Percentiles rank a stretch among this genome's conserved stretches.
These are phyloP conservation scores for Fusarium euwallaceae DNA, from an alignment of 2,329 filamentous ascomycete species.

Conservation along the genomic window DNA sequence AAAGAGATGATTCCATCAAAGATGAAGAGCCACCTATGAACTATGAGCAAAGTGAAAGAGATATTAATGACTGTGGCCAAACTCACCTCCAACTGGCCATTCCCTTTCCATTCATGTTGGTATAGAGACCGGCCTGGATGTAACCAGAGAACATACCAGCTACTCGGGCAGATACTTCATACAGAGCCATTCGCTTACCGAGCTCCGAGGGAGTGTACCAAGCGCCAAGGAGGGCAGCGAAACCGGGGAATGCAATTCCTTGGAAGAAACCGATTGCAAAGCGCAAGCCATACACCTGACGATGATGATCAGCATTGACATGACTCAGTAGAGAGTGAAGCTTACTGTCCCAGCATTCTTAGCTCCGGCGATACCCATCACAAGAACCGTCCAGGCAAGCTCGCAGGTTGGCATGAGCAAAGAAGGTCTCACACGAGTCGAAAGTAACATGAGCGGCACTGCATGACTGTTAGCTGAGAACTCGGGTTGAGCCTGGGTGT, in stretches of 20 bases:
- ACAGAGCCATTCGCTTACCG: constrained; percentile 47
- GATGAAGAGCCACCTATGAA: constrained; percentile 56
- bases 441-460: constrained; percentile 25
- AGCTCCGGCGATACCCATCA: constrained; percentile 44
- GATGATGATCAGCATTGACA: neutral
- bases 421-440: constrained; percentile 44
- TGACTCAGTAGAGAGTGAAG: neutral
- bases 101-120: constrained; percentile 48
- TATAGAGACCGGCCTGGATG: constrained; percentile 53
- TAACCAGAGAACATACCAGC: constrained; percentile 50
- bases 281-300: constrained; percentile 44
- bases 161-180: constrained; percentile 38
- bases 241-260: constrained; percentile 44
- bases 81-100: constrained; percentile 28
- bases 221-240: constrained; percentile 45
- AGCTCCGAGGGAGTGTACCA: constrained; percentile 50
- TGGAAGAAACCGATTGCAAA: constrained; percentile 51
- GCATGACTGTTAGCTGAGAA: neutral
- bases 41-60: neutral
- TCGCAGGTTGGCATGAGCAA: constrained; percentile 49
- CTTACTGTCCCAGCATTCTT: constrained; percentile 41
- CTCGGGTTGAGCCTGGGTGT: neutral
- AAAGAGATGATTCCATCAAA: constrained; percentile 48
- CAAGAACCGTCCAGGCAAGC: constrained; percentile 40
- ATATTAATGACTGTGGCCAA: constrained; percentile 40